Percentiles rank a stretch among this genome's conserved stretches.
Conservation (phyloP, 2,329 filamentous ascomycete species). For the Nannizziopsis barbatae region DNA sequence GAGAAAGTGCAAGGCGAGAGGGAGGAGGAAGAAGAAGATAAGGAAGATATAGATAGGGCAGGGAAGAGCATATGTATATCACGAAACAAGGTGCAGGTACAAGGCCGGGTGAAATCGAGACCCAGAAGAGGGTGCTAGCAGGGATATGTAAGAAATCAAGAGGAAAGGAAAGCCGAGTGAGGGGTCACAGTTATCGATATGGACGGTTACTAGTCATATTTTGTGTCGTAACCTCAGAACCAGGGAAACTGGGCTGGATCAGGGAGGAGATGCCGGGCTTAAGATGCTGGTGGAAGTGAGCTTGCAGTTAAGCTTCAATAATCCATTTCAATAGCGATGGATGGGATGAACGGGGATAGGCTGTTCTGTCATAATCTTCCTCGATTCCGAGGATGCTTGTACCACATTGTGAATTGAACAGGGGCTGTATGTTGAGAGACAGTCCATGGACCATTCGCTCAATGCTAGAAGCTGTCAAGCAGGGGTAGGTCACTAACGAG, state of each 20-base stretch:
- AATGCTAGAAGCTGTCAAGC: neutral
- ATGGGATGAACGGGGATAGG: conserved; percentile 8
- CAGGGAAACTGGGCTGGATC: conserved; percentile 3
- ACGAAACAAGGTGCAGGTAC: conserved; percentile 2
- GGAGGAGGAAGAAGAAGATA: neutral
- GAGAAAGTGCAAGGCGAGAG: neutral
- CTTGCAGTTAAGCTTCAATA: conserved; percentile 11
- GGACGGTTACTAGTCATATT: conserved; percentile 7
- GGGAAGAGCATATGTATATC: conserved; percentile 5
- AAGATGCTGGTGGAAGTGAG: neutral
- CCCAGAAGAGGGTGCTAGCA: conserved; percentile 3
- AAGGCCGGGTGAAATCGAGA: conserved; percentile 5
- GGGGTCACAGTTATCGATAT: conserved; percentile 9
- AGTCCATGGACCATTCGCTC: neutral
- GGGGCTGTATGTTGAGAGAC: conserved; percentile 1
- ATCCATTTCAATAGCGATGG: conserved; percentile 8
- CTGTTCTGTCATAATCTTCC: conserved; percentile 7
- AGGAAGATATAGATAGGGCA: neutral
- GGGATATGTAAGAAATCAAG: conserved; percentile 8
- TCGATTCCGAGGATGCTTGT: conserved; percentile 11
- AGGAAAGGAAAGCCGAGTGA: conserved; percentile 5
- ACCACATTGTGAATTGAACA: conserved; percentile 3
- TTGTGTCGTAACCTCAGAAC: conserved; percentile 1
- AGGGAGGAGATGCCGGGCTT: neutral
- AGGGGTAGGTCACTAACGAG: conserved; percentile 1